These are phyloP conservation scores for Quambalaria eucalypti DNA, from an alignment of 1,284 basidiomycete species.

Conservation along the genomic window DNA sequence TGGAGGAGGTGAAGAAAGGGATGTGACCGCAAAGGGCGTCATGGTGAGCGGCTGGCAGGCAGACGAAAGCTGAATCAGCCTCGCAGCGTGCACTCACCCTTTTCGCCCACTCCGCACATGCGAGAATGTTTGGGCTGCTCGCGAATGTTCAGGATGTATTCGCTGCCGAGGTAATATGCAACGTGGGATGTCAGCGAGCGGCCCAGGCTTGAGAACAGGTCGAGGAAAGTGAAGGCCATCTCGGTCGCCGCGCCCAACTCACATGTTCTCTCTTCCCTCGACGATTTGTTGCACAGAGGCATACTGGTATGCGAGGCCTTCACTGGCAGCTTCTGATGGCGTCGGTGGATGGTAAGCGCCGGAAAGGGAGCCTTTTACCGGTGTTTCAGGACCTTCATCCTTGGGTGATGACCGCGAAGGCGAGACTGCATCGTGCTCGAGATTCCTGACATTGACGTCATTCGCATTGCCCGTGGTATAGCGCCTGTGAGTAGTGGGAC, in stretches of 20 bases:
- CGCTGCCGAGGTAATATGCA: too few species aligned
- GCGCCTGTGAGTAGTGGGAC: too few species aligned
- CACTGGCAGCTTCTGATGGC: slow-evolving; percentile 1
- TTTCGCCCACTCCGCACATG: slow-evolving; percentile 53
- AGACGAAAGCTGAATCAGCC: slow-evolving; percentile 5
- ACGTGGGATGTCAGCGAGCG: not conserved
- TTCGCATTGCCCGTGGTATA: too few species aligned
- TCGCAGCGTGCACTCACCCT: slow-evolving; percentile 53
- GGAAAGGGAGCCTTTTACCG: too few species aligned
- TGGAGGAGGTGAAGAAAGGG: slow-evolving; percentile 50
- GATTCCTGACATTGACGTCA: too few species aligned
- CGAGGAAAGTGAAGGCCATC: not conserved
- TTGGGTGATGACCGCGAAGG: too few species aligned
- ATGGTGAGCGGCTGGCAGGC: slow-evolving; percentile 3
- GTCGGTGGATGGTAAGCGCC: not conserved
- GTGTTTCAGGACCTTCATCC: too few species aligned
- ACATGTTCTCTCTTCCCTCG: slow-evolving; percentile 25
- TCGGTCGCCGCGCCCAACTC: too few species aligned
- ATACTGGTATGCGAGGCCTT: slow-evolving; percentile 30
- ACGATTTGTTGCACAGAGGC: slow-evolving; percentile 31
- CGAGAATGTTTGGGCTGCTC: slow-evolving; percentile 42
- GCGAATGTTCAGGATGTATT: slow-evolving; percentile 35
- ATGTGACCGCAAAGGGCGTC: slow-evolving; percentile 1
- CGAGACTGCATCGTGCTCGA: too few species aligned
- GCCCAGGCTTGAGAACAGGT: not conserved